Percentiles rank a stretch among this genome's conserved stretches.
These are phyloP conservation scores for Aspergillus fischeri DNA, from an alignment of 2,329 filamentous ascomycete species.

Conservation along the genomic window DNA sequence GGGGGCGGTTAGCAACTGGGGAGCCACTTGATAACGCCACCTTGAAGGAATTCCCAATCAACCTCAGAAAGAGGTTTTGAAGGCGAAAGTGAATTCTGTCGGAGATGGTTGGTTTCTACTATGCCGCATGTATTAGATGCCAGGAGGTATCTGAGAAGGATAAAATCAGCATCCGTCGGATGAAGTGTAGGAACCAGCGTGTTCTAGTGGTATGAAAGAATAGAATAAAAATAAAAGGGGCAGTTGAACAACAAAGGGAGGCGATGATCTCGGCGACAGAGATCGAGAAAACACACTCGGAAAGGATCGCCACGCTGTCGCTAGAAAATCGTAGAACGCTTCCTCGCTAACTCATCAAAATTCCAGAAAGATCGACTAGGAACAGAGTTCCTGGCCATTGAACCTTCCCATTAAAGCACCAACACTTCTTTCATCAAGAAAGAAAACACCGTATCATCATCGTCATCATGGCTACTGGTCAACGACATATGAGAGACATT, in stretches of 20 bases:
- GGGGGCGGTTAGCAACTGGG: background rate
- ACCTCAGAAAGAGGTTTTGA: background rate
- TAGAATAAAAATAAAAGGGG: background rate
- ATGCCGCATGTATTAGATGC: background rate
- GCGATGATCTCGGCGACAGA: background rate
- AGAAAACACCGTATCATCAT: background rate
- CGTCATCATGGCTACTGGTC: background rate
- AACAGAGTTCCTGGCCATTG: background rate
- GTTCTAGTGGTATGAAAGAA: background rate
- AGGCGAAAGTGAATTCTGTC: background rate
- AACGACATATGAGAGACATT: background rate
- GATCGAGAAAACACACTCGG: background rate
- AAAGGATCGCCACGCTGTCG: background rate
- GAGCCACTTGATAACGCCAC: background rate
- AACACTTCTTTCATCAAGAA: background rate
- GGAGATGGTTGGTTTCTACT: background rate
- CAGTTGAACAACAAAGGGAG: background rate
- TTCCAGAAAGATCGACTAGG: background rate
- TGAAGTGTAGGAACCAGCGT: background rate
- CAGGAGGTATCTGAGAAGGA: background rate
- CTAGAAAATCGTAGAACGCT: background rate
- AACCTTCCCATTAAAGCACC: background rate
- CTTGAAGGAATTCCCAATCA: background rate
- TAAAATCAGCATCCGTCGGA: background rate
- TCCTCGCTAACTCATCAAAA: constrained; percentile 1